A percentile compares a stretch with the other conserved stretches of the same genome.
These are phyloP conservation scores for Trichoderma citrinoviride DNA, from an alignment of 2,329 filamentous ascomycete species.

Conservation along the genomic window DNA sequence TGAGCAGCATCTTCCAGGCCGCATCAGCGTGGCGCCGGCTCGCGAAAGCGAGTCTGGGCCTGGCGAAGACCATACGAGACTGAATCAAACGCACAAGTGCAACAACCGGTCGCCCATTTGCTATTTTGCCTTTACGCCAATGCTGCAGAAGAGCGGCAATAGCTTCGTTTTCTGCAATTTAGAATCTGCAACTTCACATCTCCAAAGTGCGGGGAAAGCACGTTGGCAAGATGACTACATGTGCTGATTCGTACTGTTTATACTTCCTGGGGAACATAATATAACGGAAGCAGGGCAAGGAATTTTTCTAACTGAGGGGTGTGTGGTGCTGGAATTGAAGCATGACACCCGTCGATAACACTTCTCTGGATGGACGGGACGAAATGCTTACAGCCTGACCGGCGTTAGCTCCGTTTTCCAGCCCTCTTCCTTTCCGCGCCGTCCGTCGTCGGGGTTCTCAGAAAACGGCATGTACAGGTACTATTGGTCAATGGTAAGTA, in stretches of 20 bases:
- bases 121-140: neutral
- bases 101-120: no score
- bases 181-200: neutral
- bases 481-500: neutral
- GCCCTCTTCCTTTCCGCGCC: neutral
- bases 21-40: slow-evolving; percentile 10
- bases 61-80: no score
- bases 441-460: neutral
- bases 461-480: neutral
- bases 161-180: slow-evolving; percentile 12
- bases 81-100: no score
- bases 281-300: neutral
- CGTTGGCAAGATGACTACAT: neutral
- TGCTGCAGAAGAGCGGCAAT: slow-evolving; percentile 8
- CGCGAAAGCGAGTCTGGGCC: neutral
- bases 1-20: neutral
- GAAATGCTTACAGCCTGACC: slow-evolving; percentile 6
- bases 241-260: neutral
- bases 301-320: neutral
- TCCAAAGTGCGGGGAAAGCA: slow-evolving; percentile 4
- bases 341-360: neutral
- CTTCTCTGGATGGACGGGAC: neutral
- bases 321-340: neutral
- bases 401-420: slow-evolving; percentile 6
- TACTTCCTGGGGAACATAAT: neutral